phyloP scores from a whole-genome alignment of 768 basidiomycete genomes.

The Phaffia tasmanica region DNA sequence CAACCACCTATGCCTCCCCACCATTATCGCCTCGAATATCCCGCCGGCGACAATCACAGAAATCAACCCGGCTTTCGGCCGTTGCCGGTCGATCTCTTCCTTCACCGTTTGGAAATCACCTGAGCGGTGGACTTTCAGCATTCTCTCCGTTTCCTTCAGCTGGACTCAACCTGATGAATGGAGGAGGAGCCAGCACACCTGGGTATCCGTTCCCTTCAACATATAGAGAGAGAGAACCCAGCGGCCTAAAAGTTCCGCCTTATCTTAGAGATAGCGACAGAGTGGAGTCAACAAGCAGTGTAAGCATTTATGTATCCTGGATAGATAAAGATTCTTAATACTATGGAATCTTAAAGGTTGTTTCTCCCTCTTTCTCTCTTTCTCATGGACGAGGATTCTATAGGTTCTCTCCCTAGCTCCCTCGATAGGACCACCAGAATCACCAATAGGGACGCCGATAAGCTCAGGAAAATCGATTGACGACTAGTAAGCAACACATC shows the following conservation, averaged over 20 bases:
- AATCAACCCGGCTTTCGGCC: conserved; percentile 19
- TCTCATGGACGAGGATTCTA: background rate
- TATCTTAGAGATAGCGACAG: conserved; percentile 11
- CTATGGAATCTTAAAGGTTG: background rate
- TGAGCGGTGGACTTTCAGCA: background rate
- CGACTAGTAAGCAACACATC: conserved; percentile 8
- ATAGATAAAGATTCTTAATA: background rate
- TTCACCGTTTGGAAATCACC: conserved; percentile 9
- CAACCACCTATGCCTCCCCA: conserved; percentile 7
- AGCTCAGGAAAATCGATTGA: conserved; percentile 19
- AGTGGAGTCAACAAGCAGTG: conserved; percentile 10
- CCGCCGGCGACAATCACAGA: conserved; percentile 18
- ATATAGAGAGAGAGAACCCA: background rate
- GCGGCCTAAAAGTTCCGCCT: conserved; percentile 9
- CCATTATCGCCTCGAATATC: conserved; percentile 31
- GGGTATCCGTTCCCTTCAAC: conserved; percentile 13
- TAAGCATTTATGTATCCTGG: background rate
- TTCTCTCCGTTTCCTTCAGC: conserved; percentile 19
- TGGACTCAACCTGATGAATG: background rate
- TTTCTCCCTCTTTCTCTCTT: conserved; percentile 1
- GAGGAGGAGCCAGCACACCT: background rate
- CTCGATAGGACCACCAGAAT: conserved; percentile 14
- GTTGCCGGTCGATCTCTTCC: conserved; percentile 15
- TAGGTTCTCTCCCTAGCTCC: conserved; percentile 17
- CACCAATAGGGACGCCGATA: background rate